These are phyloP conservation scores for Gossypium longicalyx DNA, from an alignment of 345 rosid genomes.

Conservation along the genomic window DNA sequence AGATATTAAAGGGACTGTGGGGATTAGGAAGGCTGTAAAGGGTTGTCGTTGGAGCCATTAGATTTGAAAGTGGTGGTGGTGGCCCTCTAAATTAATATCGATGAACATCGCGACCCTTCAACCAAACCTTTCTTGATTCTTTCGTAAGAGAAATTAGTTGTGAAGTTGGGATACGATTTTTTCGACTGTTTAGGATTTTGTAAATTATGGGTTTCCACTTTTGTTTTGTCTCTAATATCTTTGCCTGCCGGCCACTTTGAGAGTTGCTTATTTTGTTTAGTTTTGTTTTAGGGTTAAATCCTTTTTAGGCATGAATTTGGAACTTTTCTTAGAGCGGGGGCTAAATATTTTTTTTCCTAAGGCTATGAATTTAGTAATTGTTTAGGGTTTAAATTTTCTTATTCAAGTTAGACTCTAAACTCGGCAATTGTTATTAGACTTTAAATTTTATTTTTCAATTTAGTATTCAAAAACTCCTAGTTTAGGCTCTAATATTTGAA, in stretches of 20 bases:
- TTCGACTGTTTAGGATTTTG: not conserved
- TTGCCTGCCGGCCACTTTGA: not conserved
- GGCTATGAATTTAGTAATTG: too few species aligned
- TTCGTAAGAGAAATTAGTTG: not conserved
- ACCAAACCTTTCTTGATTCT: not conserved
- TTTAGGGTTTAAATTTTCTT: too few species aligned
- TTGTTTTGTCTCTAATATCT: not conserved
- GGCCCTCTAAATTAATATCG: not conserved
- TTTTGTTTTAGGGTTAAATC: too few species aligned
- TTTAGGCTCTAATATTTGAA: too few species aligned
- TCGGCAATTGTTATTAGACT: accelerated
- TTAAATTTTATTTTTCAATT: too few species aligned
- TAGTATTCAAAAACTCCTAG: too few species aligned
- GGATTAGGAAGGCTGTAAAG: not conserved
- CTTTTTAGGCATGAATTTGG: too few species aligned
- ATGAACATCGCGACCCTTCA: not conserved
- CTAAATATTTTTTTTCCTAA: too few species aligned
- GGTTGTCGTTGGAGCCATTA: not conserved
- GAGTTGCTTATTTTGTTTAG: not conserved
- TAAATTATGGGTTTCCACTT: not conserved
- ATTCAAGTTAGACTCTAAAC: too few species aligned
- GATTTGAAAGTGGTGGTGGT: not conserved
- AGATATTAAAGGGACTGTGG: not conserved
- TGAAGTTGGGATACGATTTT: not conserved
- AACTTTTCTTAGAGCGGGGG: too few species aligned